Base-by-base conservation (phyloP, 78 protist genomes). In the Cavenderia fasciculata region DNA sequence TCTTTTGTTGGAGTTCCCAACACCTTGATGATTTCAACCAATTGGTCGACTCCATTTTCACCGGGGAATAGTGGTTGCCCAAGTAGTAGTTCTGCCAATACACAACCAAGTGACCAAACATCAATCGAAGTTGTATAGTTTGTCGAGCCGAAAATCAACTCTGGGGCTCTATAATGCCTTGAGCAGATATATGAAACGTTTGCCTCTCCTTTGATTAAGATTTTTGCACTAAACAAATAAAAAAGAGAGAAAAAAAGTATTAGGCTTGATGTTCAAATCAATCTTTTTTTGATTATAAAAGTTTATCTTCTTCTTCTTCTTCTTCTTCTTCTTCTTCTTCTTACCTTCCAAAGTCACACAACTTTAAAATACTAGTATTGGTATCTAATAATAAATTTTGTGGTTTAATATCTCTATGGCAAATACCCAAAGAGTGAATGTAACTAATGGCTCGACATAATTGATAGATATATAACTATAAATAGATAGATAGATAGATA, bases 161-260 rank as follows among this genome's bases (percentile, higher is more conserved):
- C 99, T 12, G 99, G 99, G 1, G 99, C 99, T 34, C 99, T 94
- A 87, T 99, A 99, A 95, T 98, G 99, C 31, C 99, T 96, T 62
- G 99, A 98, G 92, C 99, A 99, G 36, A 99, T 98, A 96, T 99
- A 99, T n/a, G 99, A 59, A 21, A 98, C 99, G 73, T 98, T 99
- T 27, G 99, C 95, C 92, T 99, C 99, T 14, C 98, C 99, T 74
- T 31, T 29, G 14, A 76, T 92, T 4, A 98, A 93, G 21, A 86
- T 79, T 85, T 98, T 98, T 19, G 99, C 97, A 59, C 96, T 91
- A 1, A 8, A 34, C 27, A 36, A 69, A 72, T 21, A 2, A 41
- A 25, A 47, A 59, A n/a, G 21, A 10, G 76, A 29, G 10, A 11
- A 34, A 4, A 49, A 21, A n/a, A n/a, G n/a, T n/a, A n/a, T n/a